Percentiles rank a stretch among this genome's conserved stretches.
Conservation (phyloP, 495 filamentous ascomycete species). For the Acidomyces sp. region DNA sequence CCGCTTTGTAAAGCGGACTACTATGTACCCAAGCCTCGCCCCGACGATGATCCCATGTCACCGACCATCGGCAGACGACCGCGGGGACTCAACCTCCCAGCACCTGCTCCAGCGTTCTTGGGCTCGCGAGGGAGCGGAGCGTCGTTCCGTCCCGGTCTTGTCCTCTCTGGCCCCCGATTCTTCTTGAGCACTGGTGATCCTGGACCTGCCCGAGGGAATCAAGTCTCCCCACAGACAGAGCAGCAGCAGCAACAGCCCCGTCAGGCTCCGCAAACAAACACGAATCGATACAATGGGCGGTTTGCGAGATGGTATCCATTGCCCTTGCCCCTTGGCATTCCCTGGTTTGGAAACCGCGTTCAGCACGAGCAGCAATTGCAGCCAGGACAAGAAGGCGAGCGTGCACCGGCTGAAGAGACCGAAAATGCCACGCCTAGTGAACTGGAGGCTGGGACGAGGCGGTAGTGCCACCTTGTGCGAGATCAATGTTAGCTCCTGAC, state of each 20-base stretch:
- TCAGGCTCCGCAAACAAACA: neutral
- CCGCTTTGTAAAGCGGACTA: conserved; percentile 96
- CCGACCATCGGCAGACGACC: neutral
- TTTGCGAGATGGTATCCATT: neutral
- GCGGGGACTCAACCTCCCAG: neutral
- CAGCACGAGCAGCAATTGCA: neutral
- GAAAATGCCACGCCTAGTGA: neutral
- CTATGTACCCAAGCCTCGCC: conserved; percentile 74
- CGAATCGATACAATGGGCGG: too few species aligned
- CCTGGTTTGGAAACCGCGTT: neutral
- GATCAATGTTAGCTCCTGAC: too few species aligned
- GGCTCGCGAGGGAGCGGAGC: neutral
- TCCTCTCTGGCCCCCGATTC: neutral
- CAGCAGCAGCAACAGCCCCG: neutral
- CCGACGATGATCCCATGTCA: conserved; percentile 31
- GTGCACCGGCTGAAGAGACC: neutral
- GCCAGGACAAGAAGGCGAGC: neutral
- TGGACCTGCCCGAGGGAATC: neutral
- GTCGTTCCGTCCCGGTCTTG: neutral
- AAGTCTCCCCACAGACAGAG: neutral
- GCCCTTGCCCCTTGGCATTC: neutral
- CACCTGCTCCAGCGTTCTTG: neutral
- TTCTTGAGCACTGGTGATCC: neutral
- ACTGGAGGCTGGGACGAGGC: neutral
- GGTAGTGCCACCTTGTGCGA: too few species aligned